These are phyloP conservation scores for Misopates orontium DNA, from an alignment of 257 asterid species.

Conservation along the genomic window DNA sequence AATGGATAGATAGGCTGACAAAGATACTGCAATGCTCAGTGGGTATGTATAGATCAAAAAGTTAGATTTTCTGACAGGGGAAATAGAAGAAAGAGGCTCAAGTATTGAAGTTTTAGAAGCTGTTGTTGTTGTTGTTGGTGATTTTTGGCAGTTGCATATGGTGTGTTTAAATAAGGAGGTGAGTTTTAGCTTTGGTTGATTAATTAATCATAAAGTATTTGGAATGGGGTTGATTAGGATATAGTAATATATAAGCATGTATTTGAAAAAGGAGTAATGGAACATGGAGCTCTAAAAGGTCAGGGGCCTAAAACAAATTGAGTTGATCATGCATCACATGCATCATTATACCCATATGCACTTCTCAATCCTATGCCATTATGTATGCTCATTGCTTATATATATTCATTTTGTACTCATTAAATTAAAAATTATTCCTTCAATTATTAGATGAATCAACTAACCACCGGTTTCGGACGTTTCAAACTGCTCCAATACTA, in stretches of 20 bases:
- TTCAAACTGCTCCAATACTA: conserved; percentile 23
- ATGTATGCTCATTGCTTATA: conserved; percentile 17
- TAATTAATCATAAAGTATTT: conserved; percentile 6
- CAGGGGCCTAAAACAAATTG: conserved; percentile 28
- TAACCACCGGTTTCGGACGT: conserved; percentile 23
- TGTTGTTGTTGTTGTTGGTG: conserved; percentile 16
- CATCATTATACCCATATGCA: conserved; percentile 51
- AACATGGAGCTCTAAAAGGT: conserved; percentile 41
- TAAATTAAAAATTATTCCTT: conserved; percentile 29
- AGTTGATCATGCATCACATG: conserved; percentile 46
- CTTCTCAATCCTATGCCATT: conserved; percentile 22
- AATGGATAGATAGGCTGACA: conserved; percentile 29
- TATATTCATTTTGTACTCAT: background rate
- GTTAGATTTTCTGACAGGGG: conserved; percentile 44
- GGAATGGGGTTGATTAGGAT: conserved; percentile 7
- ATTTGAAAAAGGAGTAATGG: conserved; percentile 15
- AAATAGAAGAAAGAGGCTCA: conserved; percentile 15
- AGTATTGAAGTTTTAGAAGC: background rate
- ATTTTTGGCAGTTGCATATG: conserved; percentile 22
- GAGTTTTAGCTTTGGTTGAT: background rate
- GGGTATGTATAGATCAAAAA: conserved; percentile 17
- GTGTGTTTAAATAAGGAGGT: conserved; percentile 46
- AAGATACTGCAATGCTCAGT: conserved; percentile 26
- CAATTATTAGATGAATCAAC: conserved; percentile 37
- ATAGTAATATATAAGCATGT: conserved; percentile 24